Evolutionary conservation across 805 yeast genomes (phyloP).

Genomic region (Schwanniomyces yamadae): DNA sequence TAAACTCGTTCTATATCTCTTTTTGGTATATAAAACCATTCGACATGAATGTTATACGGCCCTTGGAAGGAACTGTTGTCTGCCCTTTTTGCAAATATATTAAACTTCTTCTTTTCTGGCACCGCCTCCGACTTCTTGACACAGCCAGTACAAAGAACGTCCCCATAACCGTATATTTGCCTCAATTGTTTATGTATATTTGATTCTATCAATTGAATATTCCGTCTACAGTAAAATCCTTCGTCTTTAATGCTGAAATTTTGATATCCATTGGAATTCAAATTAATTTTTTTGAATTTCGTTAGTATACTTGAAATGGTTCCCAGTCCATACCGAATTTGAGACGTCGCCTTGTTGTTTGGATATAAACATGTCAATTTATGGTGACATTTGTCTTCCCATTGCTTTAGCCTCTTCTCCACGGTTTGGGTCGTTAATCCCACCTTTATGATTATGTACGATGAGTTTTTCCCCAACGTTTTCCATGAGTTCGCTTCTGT

Average conservation of each 20-base stretch:
- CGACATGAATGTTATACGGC: slow-evolving; percentile 49
- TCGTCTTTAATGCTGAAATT: slow-evolving; percentile 20
- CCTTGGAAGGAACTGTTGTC: slow-evolving; percentile 51
- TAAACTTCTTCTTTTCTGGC: not conserved
- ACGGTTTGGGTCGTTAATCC: slow-evolving; percentile 55
- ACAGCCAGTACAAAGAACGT: slow-evolving; percentile 50
- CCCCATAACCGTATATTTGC: slow-evolving; percentile 46
- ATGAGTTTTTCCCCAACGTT: slow-evolving; percentile 34
- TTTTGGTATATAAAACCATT: slow-evolving; percentile 58
- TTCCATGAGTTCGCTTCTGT: slow-evolving; percentile 26
- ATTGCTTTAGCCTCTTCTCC: slow-evolving; percentile 42
- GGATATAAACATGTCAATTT: slow-evolving; percentile 42
- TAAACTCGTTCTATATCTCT: slow-evolving; percentile 32
- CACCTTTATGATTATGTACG: slow-evolving; percentile 46
- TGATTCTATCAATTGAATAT: slow-evolving; percentile 39
- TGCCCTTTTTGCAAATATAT: not conserved
- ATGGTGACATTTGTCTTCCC: slow-evolving; percentile 54
- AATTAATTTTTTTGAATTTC: slow-evolving; percentile 4
- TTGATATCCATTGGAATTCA: slow-evolving; percentile 5
- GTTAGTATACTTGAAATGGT: slow-evolving; percentile 3
- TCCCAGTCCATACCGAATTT: not conserved
- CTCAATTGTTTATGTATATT: slow-evolving; percentile 41
- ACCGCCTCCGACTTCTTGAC: slow-evolving; percentile 1
- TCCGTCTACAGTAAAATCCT: slow-evolving; percentile 35
- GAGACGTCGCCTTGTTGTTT: not conserved